These are phyloP conservation scores for Yarrowia yakushimensis DNA, from an alignment of 805 yeast species.

Conservation along the genomic window DNA sequence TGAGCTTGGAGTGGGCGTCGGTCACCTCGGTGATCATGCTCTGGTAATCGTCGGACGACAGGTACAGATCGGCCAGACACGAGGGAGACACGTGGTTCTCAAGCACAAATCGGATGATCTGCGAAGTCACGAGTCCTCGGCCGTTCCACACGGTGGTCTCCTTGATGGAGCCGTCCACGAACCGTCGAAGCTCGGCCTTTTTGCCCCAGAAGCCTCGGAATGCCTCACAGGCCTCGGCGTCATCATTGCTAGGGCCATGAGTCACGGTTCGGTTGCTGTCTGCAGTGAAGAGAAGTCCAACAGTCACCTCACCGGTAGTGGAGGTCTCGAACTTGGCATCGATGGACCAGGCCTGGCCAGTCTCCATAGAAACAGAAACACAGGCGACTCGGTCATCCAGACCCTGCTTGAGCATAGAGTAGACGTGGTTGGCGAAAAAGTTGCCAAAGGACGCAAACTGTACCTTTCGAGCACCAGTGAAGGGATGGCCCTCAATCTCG, in stretches of 20 bases:
- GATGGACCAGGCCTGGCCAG: conserved; percentile 25
- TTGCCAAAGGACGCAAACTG: conserved; percentile 67
- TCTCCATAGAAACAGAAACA: conserved; percentile 1
- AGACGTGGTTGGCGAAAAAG: conserved; percentile 58
- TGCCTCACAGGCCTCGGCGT: conserved; percentile 55
- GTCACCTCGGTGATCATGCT: conserved; percentile 19
- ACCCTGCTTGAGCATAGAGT: conserved; percentile 46
- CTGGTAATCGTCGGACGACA: conserved; percentile 3
- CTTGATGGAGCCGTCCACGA: conserved; percentile 85
- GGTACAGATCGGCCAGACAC: background rate
- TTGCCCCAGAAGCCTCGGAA: conserved; percentile 90
- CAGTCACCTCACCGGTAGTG: conserved; percentile 28
- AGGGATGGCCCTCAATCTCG: conserved; percentile 34
- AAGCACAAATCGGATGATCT: conserved; percentile 6
- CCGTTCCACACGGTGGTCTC: conserved; percentile 83
- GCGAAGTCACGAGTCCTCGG: conserved; percentile 31
- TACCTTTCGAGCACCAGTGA: conserved; percentile 69
- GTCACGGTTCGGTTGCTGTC: conserved; percentile 80
- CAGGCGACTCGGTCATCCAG: conserved; percentile 49
- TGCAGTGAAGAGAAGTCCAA: conserved; percentile 68
- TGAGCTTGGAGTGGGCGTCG: conserved; percentile 57
- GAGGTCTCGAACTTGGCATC: conserved; percentile 21
- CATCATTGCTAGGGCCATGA: conserved; percentile 71
- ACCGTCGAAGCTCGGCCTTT: conserved; percentile 79
- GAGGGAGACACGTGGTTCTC: conserved; percentile 23